Evolutionary conservation across 495 filamentous ascomycete genomes (phyloP).

Genomic region (Hypoxylon lenormandii): DNA sequence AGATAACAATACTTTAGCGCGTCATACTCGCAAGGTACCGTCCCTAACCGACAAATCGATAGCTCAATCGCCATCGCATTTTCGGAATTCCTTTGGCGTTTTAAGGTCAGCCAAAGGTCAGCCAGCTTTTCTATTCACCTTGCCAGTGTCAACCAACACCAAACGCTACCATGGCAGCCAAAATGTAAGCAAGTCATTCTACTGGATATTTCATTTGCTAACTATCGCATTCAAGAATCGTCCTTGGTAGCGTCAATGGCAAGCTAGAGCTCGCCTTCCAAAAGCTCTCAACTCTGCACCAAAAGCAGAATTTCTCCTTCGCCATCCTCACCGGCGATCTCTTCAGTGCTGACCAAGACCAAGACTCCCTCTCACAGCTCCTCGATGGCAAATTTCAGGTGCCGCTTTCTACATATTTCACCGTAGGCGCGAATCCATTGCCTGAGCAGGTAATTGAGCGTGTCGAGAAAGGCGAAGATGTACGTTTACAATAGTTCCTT

Average conservation of each 20-base stretch:
- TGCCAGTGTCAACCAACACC: constrained; percentile 12
- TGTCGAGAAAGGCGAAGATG: constrained; percentile 77
- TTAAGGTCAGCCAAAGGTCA: too few species aligned
- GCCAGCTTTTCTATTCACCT: not conserved
- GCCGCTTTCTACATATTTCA: constrained; percentile 87
- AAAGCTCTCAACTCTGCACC: constrained; percentile 80
- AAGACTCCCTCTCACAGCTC: constrained; percentile 71
- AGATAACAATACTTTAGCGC: too few species aligned
- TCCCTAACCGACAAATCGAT: too few species aligned
- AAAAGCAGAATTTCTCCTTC: constrained; percentile 86
- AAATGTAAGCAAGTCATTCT: constrained; percentile 68
- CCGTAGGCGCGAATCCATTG: constrained; percentile 74
- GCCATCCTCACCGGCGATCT: constrained; percentile 86
- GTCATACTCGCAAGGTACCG: too few species aligned
- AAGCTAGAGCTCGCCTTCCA: constrained; percentile 76
- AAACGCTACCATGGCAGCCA: constrained; percentile 68
- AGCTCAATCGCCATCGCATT: too few species aligned
- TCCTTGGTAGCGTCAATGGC: constrained; percentile 82
- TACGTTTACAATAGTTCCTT: constrained; percentile 31
- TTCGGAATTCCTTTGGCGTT: too few species aligned
- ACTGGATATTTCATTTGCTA: constrained; percentile 39
- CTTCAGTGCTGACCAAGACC: constrained; percentile 70
- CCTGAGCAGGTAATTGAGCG: constrained; percentile 75
- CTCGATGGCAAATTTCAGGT: constrained; percentile 76
- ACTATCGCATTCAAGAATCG: constrained; percentile 69